These are phyloP conservation scores for Exophiala bonariae DNA, from an alignment of 2,329 filamentous ascomycete species.

Conservation along the genomic window DNA sequence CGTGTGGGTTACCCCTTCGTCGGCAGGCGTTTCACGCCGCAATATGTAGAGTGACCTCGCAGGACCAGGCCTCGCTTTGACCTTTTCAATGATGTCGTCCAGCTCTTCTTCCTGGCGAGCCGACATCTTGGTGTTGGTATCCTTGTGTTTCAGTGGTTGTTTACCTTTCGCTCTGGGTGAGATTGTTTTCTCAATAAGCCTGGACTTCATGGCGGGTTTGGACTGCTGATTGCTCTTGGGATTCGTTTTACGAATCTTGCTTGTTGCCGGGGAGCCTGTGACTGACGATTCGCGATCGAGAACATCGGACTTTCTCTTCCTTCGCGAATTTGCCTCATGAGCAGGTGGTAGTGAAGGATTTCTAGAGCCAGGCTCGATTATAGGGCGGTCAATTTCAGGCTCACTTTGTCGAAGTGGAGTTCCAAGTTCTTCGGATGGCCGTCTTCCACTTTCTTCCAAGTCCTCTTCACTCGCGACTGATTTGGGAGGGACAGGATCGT, in stretches of 20 bases:
- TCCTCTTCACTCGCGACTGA: slow-evolving; percentile 26
- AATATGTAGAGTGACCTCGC: slow-evolving; percentile 52
- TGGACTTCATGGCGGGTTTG: slow-evolving; percentile 3
- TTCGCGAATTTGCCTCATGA: slow-evolving; percentile 25
- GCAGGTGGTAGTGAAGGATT: slow-evolving; percentile 4
- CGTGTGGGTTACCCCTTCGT: slow-evolving; percentile 60
- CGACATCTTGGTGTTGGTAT: slow-evolving; percentile 31
- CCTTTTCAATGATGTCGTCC: slow-evolving; percentile 43
- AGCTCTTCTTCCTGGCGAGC: slow-evolving; percentile 37
- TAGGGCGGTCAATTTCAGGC: too few relatives aligned
- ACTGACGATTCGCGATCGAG: slow-evolving; percentile 21
- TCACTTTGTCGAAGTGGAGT: slow-evolving; percentile 2
- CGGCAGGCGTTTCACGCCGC: slow-evolving; percentile 51
- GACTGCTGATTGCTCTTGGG: slow-evolving; percentile 18
- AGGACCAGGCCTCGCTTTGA: slow-evolving; percentile 46
- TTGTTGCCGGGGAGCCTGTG: slow-evolving; percentile 24
- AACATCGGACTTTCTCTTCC: slow-evolving; percentile 27
- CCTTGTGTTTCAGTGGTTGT: slow-evolving; percentile 26
- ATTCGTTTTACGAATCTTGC: slow-evolving; percentile 19
- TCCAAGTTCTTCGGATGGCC: slow-evolving; percentile 16
- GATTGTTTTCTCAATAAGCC: slow-evolving; percentile 30
- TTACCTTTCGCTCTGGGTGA: slow-evolving; percentile 37
- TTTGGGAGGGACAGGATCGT: slow-evolving; percentile 21
- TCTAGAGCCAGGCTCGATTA: slow-evolving; percentile 19
- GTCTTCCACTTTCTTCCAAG: neutral